These are phyloP conservation scores for Hemisphaericaspora lyxosophila DNA, from an alignment of 1,139 yeast species.

Conservation along the genomic window DNA sequence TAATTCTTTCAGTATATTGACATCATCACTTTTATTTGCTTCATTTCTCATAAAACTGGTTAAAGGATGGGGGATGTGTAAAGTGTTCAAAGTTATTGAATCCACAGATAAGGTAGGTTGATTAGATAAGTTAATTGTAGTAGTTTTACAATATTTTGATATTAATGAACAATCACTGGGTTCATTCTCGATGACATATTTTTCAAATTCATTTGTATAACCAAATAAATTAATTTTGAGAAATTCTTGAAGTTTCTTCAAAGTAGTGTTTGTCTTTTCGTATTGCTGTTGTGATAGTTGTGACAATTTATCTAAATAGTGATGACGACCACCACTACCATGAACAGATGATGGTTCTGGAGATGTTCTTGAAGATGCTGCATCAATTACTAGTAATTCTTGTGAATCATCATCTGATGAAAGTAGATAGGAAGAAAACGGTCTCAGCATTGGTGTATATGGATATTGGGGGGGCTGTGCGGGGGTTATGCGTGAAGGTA, in stretches of 20 bases:
- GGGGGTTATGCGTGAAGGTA: no score
- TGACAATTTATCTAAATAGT: slow-evolving; percentile 3
- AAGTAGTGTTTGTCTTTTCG: slow-evolving; percentile 21
- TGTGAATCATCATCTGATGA: slow-evolving; percentile 7
- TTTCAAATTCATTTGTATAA: slow-evolving; percentile 36
- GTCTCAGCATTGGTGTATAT: neutral
- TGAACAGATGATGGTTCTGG: neutral
- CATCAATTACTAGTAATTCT: slow-evolving; percentile 16
- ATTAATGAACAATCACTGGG: slow-evolving; percentile 58
- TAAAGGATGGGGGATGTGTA: slow-evolving; percentile 58
- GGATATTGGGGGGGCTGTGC: neutral
- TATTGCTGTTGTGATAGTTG: slow-evolving; percentile 13
- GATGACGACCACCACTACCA: neutral
- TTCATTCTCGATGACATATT: slow-evolving; percentile 38
- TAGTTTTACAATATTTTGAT: slow-evolving; percentile 46
- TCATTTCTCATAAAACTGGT: slow-evolving; percentile 46
- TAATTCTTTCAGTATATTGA: slow-evolving; percentile 35
- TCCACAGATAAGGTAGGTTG: slow-evolving; percentile 29
- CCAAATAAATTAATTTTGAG: slow-evolving; percentile 24
- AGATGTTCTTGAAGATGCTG: slow-evolving; percentile 6
- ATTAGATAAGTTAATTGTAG: slow-evolving; percentile 31
- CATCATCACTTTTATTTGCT: slow-evolving; percentile 19
- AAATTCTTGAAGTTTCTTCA: slow-evolving; percentile 28
- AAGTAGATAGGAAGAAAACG: neutral
- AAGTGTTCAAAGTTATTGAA: slow-evolving; percentile 36